phyloP scores from a whole-genome alignment of 305 asterid genomes.

The Withania somnifera region DNA sequence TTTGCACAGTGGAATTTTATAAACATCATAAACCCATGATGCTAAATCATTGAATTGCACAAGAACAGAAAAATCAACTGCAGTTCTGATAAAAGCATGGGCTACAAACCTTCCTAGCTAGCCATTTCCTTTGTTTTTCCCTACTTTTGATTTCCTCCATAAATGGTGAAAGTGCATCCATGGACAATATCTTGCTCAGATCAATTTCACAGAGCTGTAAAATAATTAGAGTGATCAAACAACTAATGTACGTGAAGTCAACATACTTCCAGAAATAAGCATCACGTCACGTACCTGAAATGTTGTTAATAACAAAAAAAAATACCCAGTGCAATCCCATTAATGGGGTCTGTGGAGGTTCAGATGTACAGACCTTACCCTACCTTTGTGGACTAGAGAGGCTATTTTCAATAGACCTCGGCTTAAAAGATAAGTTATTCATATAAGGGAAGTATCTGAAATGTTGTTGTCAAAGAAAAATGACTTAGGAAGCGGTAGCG shows the following conservation, averaged over 20 bases:
- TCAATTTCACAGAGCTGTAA: constrained; percentile 87
- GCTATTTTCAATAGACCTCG: too few species aligned
- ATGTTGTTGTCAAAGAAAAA: constrained; percentile 83
- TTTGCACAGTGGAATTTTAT: not conserved
- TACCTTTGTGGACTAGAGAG: too few species aligned
- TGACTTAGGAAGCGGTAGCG: constrained; percentile 94
- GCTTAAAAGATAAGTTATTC: too few species aligned
- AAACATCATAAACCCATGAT: constrained; percentile 1
- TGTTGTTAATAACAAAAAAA: too few species aligned
- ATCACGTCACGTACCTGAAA: constrained; percentile 51
- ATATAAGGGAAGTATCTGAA: too few species aligned
- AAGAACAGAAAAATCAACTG: constrained; percentile 2
- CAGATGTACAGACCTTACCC: too few species aligned
- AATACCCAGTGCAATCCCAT: too few species aligned
- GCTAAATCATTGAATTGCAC: not conserved
- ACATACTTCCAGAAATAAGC: not conserved
- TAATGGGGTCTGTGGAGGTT: too few species aligned
- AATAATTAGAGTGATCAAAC: constrained; percentile 4
- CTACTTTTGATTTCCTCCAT: constrained; percentile 84
- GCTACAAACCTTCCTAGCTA: constrained; percentile 65
- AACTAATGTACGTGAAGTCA: not conserved
- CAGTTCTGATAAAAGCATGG: not conserved
- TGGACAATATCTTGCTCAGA: constrained; percentile 48
- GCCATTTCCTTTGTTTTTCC: constrained; percentile 73
- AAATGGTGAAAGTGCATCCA: constrained; percentile 75